These are phyloP conservation scores for Limtongia smithiae DNA, from an alignment of 805 yeast genomes.

Conservation along the genomic window DNA sequence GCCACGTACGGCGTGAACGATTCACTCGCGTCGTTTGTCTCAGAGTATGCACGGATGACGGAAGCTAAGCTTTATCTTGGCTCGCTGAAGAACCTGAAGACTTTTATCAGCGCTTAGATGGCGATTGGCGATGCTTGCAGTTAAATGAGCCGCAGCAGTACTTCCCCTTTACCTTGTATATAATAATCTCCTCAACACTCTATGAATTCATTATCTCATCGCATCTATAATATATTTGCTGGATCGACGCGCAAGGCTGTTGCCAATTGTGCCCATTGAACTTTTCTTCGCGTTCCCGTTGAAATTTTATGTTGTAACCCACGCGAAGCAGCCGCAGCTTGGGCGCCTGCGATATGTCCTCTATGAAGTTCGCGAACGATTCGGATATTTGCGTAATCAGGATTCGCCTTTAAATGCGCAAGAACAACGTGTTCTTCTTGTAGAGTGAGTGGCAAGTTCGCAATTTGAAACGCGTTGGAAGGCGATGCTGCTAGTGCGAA, in stretches of 20 bases:
- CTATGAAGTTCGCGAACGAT: conserved; percentile 18
- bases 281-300: conserved; percentile 8
- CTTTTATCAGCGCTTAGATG: conserved; percentile 14
- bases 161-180: neutral
- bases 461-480: conserved; percentile 1
- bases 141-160: neutral
- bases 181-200: neutral
- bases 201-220: neutral
- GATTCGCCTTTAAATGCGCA: conserved; percentile 7
- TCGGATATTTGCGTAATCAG: conserved; percentile 12
- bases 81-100: conserved; percentile 11
- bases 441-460: conserved; percentile 2
- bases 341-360: conserved; percentile 6
- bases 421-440: conserved; percentile 3
- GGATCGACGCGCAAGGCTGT: conserved; percentile 6
- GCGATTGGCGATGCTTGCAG: neutral
- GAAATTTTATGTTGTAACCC: conserved; percentile 9
- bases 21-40: conserved; percentile 11
- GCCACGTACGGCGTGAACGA: conserved; percentile 15
- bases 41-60: conserved; percentile 13
- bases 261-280: conserved; percentile 18
- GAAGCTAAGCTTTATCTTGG: conserved; percentile 15
- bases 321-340: conserved; percentile 1
- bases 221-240: conserved; percentile 6
- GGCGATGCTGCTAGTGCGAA: neutral